A percentile compares a stretch with the other conserved stretches of the same genome.
Evolutionary conservation across 1,284 basidiomycete species (phyloP).

Genomic region (Trametes versicolor): DNA sequence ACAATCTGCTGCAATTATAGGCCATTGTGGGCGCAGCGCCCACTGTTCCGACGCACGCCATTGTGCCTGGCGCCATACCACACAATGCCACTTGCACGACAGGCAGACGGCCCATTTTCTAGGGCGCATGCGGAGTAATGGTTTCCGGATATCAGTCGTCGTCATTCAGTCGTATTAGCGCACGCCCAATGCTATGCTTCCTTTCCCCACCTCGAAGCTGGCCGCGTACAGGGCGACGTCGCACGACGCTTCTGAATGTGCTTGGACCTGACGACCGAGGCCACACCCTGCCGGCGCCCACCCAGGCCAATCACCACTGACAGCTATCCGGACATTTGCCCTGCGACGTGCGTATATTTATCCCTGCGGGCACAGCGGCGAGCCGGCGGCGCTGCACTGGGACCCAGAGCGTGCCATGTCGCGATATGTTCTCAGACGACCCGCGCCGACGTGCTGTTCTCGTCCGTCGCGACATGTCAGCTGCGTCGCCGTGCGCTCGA

Average conservation of each 20-base stretch:
- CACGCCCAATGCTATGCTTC: neutral
- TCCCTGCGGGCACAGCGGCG: neutral
- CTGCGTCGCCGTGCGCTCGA: neutral
- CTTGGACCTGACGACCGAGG: slow-evolving; percentile 7
- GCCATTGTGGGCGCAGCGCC: slow-evolving; percentile 2
- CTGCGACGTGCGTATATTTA: slow-evolving; percentile 3
- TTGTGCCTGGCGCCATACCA: neutral
- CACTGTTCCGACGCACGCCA: neutral
- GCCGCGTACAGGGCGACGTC: neutral
- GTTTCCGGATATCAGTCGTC: neutral
- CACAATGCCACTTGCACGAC: neutral
- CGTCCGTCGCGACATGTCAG: neutral
- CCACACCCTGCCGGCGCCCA: neutral
- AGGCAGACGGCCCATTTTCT: neutral
- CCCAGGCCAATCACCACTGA: neutral
- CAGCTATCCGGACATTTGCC: neutral
- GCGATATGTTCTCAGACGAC: neutral
- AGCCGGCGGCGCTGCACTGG: neutral
- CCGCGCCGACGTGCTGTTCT: neutral
- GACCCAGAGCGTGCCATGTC: neutral
- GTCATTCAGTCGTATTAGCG: slow-evolving; percentile 2
- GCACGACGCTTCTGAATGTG: slow-evolving; percentile 1
- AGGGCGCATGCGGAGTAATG: neutral
- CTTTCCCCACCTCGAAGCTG: neutral
- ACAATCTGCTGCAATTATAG: neutral